Base-by-base conservation (phyloP, 306 rosid species). In the Alnus glutinosa region DNA sequence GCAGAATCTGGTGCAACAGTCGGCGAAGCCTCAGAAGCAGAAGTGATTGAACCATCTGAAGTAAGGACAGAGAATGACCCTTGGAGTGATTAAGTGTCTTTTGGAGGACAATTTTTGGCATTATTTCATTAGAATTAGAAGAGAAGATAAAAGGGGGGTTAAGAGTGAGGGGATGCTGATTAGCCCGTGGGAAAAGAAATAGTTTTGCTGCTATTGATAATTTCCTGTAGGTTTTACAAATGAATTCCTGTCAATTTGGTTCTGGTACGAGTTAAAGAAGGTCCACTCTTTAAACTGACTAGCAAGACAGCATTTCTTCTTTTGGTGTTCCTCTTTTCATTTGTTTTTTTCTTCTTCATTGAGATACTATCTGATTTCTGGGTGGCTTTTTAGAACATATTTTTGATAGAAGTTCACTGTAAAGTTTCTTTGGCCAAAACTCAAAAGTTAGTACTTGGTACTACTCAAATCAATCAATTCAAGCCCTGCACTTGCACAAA, bases 1-100 rank as follows among this genome's bases (percentile, higher is more conserved):
- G 59, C 73, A 3, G 92, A 83, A 77, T 71, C 89, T 11, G 87
- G 81, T 78, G 82, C 85, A 49, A 74, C 69, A 44, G 18, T 86
- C 1, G 47, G 34, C 28, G 93, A 87, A 82, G 70, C 80, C 36
- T 11, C 76, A 5, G 97, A 83, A 48, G 13, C 91, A 9, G 89
- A 95, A 81, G 97, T 93, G 61, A 80, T 86, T 71, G 99, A 96
- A 75, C 88, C 99, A 55, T 93, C 96, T 11, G 98, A 95, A 86
- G 98, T 95, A 80, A 91, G 93, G 79, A 44, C 91, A 4, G 99
- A 90, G 80, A 81, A 55, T 61, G 99, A 93, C 76, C 99, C 99
- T 34, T 96, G 99, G 99, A 92, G 85, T 67, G 90, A 92, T 75
- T 92, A 87, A 79, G 82, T 57, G 57, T 61, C 49, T 42, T 34